Percentiles rank a stretch among this genome's conserved stretches.
Evolutionary conservation across 2,329 filamentous ascomycete genomes (phyloP).

Genomic region (Aspergillus pseudoviridinutans): DNA sequence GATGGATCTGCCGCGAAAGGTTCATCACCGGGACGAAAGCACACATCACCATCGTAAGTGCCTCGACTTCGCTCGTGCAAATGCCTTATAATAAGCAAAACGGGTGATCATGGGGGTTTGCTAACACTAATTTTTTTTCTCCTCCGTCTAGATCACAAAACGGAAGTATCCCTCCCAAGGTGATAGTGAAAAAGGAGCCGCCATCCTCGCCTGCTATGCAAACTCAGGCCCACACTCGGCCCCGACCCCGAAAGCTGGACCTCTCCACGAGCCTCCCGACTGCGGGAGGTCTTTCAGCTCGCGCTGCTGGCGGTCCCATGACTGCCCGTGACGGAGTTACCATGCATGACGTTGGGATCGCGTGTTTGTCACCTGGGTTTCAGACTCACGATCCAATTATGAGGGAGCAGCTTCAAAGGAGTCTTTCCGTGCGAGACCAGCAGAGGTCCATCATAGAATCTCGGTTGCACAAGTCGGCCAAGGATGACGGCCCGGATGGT

Average conservation of each 20-base stretch:
- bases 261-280: constrained; percentile 42
- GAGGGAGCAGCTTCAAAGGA: constrained; percentile 92
- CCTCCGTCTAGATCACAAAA: constrained; percentile 24
- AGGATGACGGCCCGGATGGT: constrained; percentile 64
- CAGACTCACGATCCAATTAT: constrained; percentile 94
- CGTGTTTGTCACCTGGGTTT: constrained; percentile 92
- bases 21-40: constrained; percentile 34
- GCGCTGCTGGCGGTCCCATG: constrained; percentile 64
- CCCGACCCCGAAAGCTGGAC: constrained; percentile 45
- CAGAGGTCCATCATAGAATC: constrained; percentile 94
- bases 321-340: constrained; percentile 74
- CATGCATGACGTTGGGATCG: constrained; percentile 89
- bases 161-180: constrained; percentile 64
- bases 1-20: constrained; percentile 33
- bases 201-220: constrained; percentile 71
- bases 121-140: constrained; percentile 7
- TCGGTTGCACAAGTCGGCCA: constrained; percentile 80
- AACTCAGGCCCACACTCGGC: constrained; percentile 52
- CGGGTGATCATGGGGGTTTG: background rate
- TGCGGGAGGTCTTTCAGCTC: constrained; percentile 53
- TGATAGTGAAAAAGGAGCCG: constrained; percentile 95
- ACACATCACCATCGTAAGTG: constrained; percentile 48
- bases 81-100: background rate
- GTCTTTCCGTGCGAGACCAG: constrained; percentile 87
- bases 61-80: background rate